Conservation (phyloP, 2,329 filamentous ascomycete species). For the Macrophomina phaseolina region DNA sequence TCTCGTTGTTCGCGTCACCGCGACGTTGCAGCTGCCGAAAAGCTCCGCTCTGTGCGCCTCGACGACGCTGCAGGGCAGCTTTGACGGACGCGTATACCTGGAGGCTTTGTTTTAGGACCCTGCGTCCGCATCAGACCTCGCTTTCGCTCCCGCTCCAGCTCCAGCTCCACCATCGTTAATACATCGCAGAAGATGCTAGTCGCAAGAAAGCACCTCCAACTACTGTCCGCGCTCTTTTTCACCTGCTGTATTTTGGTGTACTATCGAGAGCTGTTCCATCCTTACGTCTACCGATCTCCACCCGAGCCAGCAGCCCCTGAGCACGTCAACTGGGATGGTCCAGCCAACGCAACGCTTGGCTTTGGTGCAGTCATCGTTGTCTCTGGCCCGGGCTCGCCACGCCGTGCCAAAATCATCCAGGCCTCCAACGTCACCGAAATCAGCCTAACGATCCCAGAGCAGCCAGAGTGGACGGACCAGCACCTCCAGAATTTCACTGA, state of each 20-base stretch:
- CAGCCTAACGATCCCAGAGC: slow-evolving; percentile 49
- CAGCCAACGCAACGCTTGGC: slow-evolving; percentile 42
- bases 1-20: too few relatives aligned
- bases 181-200: background rate
- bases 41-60: too few relatives aligned
- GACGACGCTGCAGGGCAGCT: too few relatives aligned
- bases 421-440: slow-evolving; percentile 50
- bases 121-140: too few relatives aligned
- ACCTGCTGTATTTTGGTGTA: background rate
- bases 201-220: background rate
- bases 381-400: slow-evolving; percentile 42
- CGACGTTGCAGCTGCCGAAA: too few relatives aligned
- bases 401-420: slow-evolving; percentile 46
- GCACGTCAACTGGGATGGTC: background rate
- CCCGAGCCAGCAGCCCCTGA: background rate
- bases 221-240: background rate
- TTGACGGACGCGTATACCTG: too few relatives aligned
- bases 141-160: too few relatives aligned
- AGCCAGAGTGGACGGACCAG: slow-evolving; percentile 50
- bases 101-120: too few relatives aligned
- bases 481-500: background rate
- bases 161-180: too few relatives aligned
- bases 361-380: slow-evolving; percentile 48
- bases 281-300: background rate
- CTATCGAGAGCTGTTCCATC: background rate